These are phyloP conservation scores for Articulospora tetracladia DNA, from an alignment of 495 filamentous ascomycete genomes.

Conservation along the genomic window DNA sequence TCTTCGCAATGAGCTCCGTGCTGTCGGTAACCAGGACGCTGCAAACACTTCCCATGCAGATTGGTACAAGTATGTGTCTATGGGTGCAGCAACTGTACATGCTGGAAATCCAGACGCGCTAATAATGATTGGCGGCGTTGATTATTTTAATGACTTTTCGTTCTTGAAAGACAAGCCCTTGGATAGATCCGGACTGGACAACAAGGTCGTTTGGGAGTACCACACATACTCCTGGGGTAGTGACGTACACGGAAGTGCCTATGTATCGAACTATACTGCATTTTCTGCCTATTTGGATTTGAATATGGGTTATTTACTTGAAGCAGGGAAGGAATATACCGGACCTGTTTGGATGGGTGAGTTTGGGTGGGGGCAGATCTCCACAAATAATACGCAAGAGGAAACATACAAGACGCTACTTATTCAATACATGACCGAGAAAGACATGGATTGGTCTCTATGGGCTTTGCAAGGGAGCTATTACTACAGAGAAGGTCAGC, in stretches of 20 bases:
- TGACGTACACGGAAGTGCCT: no score
- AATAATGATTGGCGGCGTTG: constrained; percentile 42
- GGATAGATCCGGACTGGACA: background rate
- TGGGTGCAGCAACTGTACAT: constrained; percentile 39
- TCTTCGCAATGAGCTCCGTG: constrained; percentile 47
- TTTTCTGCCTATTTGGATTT: background rate
- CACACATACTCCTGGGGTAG: background rate
- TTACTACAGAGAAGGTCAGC: constrained; percentile 39
- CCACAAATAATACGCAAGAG: background rate
- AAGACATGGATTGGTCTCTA: constrained; percentile 33
- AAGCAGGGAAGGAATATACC: background rate
- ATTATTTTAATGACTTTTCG: constrained; percentile 19
- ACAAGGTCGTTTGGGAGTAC: background rate
- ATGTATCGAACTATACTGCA: background rate
- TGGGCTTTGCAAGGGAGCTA: constrained; percentile 49
- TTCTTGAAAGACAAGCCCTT: background rate
- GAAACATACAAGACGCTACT: background rate
- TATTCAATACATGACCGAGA: background rate
- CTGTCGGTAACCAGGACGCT: constrained; percentile 32
- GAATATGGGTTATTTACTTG: background rate
- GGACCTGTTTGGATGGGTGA: background rate
- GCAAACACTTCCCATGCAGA: constrained; percentile 24
- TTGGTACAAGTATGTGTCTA: constrained; percentile 42
- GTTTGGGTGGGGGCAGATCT: background rate
- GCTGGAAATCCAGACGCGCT: constrained; percentile 38